These are phyloP conservation scores for Hanseniaspora vineae DNA, from an alignment of 805 yeast species.

Conservation along the genomic window DNA sequence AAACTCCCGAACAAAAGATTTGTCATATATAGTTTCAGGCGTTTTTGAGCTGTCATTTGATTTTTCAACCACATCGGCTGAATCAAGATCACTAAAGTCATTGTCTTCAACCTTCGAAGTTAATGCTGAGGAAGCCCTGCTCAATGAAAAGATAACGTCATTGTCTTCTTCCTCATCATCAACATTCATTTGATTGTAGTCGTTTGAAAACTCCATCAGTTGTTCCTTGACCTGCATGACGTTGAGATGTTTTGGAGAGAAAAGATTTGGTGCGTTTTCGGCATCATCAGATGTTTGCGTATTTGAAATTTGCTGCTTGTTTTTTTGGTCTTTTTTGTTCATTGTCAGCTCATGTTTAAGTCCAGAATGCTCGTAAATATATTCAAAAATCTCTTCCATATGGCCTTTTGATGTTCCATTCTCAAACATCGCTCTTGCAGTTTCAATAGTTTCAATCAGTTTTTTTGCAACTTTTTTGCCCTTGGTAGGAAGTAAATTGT, in stretches of 20 bases:
- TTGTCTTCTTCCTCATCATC: conserved; percentile 1
- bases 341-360: conserved; percentile 8
- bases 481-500: conserved; percentile 8
- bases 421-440: conserved; percentile 9
- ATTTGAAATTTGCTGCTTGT: conserved; percentile 9
- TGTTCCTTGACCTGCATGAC: conserved; percentile 14
- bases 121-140: conserved; percentile 6
- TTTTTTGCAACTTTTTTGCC: conserved; percentile 12
- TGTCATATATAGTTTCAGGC: conserved; percentile 7
- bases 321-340: not conserved
- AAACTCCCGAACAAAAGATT: conserved; percentile 3
- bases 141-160: not conserved
- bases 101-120: conserved; percentile 3
- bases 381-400: conserved; percentile 16
- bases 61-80: conserved; percentile 15
- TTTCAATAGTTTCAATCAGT: conserved; percentile 15
- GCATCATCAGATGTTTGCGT: conserved; percentile 15
- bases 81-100: not conserved
- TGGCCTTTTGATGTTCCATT: conserved; percentile 6
- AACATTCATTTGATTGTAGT: not conserved
- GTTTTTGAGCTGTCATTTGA: conserved; percentile 9
- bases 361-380: conserved; percentile 20
- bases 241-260: conserved; percentile 19
- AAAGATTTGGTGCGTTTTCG: conserved; percentile 10
- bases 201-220: conserved; percentile 9